Evolutionary conservation across 768 basidiomycete genomes (phyloP), one percentile per base, ranked within the genome.

Genomic region (Pleurotus platypus): DNA sequence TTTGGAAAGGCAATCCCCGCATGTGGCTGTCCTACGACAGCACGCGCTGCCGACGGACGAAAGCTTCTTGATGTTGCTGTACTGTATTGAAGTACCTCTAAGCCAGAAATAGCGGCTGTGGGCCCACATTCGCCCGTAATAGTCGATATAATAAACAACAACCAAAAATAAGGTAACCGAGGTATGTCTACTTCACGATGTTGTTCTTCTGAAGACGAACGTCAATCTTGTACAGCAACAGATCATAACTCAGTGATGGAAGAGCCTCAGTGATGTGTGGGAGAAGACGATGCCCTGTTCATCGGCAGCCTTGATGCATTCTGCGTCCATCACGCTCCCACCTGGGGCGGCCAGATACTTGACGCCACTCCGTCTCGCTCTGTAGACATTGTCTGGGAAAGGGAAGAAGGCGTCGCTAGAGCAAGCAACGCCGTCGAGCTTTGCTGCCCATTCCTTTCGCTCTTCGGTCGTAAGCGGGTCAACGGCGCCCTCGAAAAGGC

Each of bases 321-420:
- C 96, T 46, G 72, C 85, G 66, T 99, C 97, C 96, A 98, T 98
- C 59, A 99, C 94, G 63, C 92, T 94, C 48, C 97, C 97, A 49
- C 87, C 84, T 2, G 92, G 89, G 5, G 95, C 94, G 22, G 93
- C 94, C 47, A 99, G 79, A 72, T 97, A 98, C 67, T 75, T 84
- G 49, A 94, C 95, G 0, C 97, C 97, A 60, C 93, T 95, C 79
- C 90, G 88, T 71, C 83, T 80, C 50, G 93, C 92, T 46, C 97
- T 81, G 69, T 98, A 91, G 35, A 99, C 96, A 64, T 98, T 99
- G 68, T 99, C 97, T 11, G 96, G 83, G 85, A 98, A 98, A 15
- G 97, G 97, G 94, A 98, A 98, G 83, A 99, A 99, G 50, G 96
- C 97, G 63, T 99, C 97, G 59, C 92, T 94, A 30, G 92, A 91